phyloP scores from a whole-genome alignment of 768 basidiomycete species.

The Tephrocybe sp. region DNA sequence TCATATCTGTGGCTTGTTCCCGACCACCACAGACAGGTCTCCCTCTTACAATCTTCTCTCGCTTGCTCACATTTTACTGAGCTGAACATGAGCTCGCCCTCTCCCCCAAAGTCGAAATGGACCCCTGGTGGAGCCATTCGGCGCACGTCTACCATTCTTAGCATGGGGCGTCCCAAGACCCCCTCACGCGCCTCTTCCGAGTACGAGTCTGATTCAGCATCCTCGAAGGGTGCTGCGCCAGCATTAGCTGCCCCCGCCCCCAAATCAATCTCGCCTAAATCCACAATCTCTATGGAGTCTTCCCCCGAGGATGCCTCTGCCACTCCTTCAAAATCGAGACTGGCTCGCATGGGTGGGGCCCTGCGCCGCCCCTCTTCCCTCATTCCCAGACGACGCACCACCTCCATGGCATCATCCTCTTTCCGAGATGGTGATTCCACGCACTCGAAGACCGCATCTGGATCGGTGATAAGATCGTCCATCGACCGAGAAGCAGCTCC shows the following conservation, averaged over 20 bases:
- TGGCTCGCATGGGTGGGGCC: constrained; percentile 8
- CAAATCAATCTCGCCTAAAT: constrained; percentile 1
- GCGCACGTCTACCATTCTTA: constrained; percentile 10
- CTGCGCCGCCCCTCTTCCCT: constrained; percentile 10
- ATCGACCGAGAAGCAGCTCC: background rate
- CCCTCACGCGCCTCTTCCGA: constrained; percentile 10
- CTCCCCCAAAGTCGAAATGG: constrained; percentile 12
- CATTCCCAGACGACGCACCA: constrained; percentile 12
- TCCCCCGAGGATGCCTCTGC: constrained; percentile 5
- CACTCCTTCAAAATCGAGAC: constrained; percentile 11
- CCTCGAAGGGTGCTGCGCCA: background rate
- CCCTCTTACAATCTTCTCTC: background rate
- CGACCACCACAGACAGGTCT: constrained; percentile 8
- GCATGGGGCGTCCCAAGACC: constrained; percentile 10
- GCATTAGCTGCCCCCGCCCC: background rate
- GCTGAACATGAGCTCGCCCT: constrained; percentile 7
- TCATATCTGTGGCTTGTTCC: constrained; percentile 8
- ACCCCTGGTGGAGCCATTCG: constrained; percentile 10
- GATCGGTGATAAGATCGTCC: constrained; percentile 1
- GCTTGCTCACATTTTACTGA: constrained; percentile 1
- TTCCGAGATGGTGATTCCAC: constrained; percentile 1
- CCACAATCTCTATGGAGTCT: constrained; percentile 5
- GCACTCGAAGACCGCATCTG: constrained; percentile 5
- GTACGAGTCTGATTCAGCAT: constrained; percentile 3
- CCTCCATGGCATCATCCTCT: constrained; percentile 7